Evolutionary conservation across 495 filamentous ascomycete species (phyloP).

Genomic region (Haplographium delicatum): DNA sequence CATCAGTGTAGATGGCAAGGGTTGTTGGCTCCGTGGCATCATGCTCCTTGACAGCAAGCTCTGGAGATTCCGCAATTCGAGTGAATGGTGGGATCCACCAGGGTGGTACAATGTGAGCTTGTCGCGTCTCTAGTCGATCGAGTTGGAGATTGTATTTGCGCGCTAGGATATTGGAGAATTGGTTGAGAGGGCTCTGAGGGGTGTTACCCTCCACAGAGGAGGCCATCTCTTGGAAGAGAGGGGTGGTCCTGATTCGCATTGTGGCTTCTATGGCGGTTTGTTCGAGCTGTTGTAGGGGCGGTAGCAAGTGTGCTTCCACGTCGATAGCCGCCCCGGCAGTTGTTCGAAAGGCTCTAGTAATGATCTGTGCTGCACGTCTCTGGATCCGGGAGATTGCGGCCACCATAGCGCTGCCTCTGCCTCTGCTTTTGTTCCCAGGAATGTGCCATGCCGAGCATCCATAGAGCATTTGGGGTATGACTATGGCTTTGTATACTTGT

Average conservation of each 20-base stretch:
- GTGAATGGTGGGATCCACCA: conserved; percentile 22
- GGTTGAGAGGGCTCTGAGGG: conserved; percentile 8
- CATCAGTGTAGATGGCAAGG: conserved; percentile 22
- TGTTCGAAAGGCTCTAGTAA: conserved; percentile 24
- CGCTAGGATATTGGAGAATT: conserved; percentile 5
- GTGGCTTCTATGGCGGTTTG: conserved; percentile 18
- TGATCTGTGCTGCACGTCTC: conserved; percentile 21
- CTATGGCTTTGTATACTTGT: conserved; percentile 18
- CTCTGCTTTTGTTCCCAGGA: conserved; percentile 1
- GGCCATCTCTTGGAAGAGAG: conserved; percentile 10
- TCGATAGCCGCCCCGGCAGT: conserved; percentile 22
- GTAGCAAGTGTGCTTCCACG: conserved; percentile 21
- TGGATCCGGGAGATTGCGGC: conserved; percentile 17
- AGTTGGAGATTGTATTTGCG: conserved; percentile 8
- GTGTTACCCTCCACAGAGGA: not conserved
- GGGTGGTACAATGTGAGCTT: conserved; percentile 19
- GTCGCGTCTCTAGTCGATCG: conserved; percentile 5
- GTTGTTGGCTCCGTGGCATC: conserved; percentile 19
- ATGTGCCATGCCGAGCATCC: conserved; percentile 21
- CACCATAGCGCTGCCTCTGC: conserved; percentile 17
- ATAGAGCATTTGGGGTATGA: conserved; percentile 20
- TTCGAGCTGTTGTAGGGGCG: conserved; percentile 17
- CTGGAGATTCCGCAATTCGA: conserved; percentile 19
- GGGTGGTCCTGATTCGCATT: conserved; percentile 20
- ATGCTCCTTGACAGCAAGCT: conserved; percentile 21